A percentile compares a stretch with the other conserved stretches of the same genome.
These are phyloP conservation scores for Fulvia fulva DNA, from an alignment of 2,329 filamentous ascomycete genomes.

Conservation along the genomic window DNA sequence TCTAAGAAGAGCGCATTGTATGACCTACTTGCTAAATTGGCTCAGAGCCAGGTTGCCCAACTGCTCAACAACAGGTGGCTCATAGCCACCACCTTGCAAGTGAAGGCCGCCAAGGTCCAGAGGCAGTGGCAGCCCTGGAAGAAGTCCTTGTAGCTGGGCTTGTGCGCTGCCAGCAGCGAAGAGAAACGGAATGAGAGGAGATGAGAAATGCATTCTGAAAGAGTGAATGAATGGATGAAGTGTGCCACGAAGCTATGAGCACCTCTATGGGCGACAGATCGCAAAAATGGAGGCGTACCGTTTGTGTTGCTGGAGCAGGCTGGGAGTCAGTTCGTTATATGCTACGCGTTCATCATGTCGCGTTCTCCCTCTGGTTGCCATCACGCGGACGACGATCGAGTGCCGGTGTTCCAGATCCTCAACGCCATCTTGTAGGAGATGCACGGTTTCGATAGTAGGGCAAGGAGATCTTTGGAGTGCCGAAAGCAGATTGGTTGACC, in stretches of 20 bases:
- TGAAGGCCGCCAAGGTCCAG: background rate
- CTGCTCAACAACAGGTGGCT: background rate
- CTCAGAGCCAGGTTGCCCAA: background rate
- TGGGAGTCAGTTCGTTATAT: background rate
- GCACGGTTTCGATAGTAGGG: background rate
- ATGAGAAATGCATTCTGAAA: constrained; percentile 12
- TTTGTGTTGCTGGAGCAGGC: background rate
- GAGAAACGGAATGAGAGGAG: constrained; percentile 11
- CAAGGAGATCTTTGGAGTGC: background rate
- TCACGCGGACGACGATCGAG: background rate
- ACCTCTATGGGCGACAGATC: background rate
- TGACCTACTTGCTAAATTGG: background rate
- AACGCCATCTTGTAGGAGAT: background rate
- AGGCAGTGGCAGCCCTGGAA: background rate
- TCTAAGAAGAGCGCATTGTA: too few relatives aligned
- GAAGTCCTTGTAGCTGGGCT: constrained; percentile 6
- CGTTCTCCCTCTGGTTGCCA: background rate
- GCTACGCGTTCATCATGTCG: background rate
- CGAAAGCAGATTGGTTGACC: background rate
- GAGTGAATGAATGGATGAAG: constrained; percentile 2
- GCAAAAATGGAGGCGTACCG: background rate
- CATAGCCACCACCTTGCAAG: background rate
- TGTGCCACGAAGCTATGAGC: background rate
- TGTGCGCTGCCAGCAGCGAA: constrained; percentile 15
- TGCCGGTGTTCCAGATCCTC: background rate